Evolutionary conservation across 2,329 filamentous ascomycete species (phyloP).

Genomic region (Coniosporium tulheliwenetii): DNA sequence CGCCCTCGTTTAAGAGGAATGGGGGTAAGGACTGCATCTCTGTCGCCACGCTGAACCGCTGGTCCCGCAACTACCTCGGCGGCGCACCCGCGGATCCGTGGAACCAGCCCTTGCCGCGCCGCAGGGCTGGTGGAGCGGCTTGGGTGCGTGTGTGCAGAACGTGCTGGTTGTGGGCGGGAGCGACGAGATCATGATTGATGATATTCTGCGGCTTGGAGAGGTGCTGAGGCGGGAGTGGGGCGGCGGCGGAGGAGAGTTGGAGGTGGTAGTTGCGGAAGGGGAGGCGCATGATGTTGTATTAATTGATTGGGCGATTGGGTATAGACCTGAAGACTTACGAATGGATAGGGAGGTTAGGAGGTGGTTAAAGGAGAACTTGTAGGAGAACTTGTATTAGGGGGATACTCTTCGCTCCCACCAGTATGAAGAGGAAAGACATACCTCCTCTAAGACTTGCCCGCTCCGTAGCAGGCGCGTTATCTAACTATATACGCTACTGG

Average conservation of each 20-base stretch:
- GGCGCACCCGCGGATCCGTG: conserved; percentile 25
- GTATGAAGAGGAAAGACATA: no score
- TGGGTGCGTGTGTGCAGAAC: conserved; percentile 27
- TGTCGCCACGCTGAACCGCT: conserved; percentile 22
- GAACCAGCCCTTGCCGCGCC: conserved; percentile 35
- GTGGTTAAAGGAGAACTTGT: not conserved
- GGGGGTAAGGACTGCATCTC: conserved; percentile 35
- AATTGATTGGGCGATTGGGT: not conserved
- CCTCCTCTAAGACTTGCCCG: no score
- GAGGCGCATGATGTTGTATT: not conserved
- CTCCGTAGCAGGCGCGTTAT: no score
- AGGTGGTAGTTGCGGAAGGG: not conserved
- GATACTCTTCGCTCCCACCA: no score
- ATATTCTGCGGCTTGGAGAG: conserved; percentile 34
- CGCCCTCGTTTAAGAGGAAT: conserved; percentile 27
- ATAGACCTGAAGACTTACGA: not conserved
- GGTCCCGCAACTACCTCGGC: conserved; percentile 33
- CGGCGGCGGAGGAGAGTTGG: not conserved
- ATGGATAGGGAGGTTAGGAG: not conserved
- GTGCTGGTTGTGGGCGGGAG: conserved; percentile 39
- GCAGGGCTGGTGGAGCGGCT: conserved; percentile 35
- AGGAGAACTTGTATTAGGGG: no score
- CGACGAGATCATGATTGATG: conserved; percentile 40
- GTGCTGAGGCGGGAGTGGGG: conserved; percentile 24
- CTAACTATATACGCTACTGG: no score